phyloP scores from a whole-genome alignment of 345 rosid genomes.

The Streptanthus diversifolius region DNA sequence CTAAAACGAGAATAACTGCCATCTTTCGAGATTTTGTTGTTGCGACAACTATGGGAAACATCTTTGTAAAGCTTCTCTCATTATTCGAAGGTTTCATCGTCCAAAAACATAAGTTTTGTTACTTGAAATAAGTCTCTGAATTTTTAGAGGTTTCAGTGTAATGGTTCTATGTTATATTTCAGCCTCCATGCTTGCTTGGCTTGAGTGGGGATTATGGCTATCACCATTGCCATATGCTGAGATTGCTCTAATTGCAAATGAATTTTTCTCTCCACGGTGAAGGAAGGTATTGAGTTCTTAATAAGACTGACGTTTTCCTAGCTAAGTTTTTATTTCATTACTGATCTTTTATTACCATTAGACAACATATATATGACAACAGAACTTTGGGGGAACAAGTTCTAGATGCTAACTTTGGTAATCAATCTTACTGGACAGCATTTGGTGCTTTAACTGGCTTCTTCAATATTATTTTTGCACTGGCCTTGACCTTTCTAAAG shows the following conservation, averaged over 20 bases:
- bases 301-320: neutral
- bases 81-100: conserved; percentile 55
- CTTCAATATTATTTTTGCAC: conserved; percentile 47
- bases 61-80: conserved; percentile 39
- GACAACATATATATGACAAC: conserved; percentile 34
- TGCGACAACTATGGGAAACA: conserved; percentile 44
- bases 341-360: neutral
- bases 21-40: conserved; percentile 43
- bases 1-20: conserved; percentile 28
- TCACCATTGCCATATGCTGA: conserved; percentile 59
- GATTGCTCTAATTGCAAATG: conserved; percentile 55
- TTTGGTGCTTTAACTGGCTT: conserved; percentile 50
- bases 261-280: conserved; percentile 65
- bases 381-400: conserved; percentile 40
- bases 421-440: conserved; percentile 47
- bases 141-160: conserved; percentile 43
- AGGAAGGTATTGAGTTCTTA: conserved; percentile 29
- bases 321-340: neutral
- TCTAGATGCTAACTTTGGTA: conserved; percentile 46
- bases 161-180: conserved; percentile 17
- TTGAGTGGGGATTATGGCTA: conserved; percentile 69
- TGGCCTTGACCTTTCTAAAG: conserved; percentile 49
- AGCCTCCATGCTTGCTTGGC: conserved; percentile 50
- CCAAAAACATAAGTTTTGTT: conserved; percentile 35
- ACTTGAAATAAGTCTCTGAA: neutral